These are phyloP conservation scores for Entophlyctis luteolus DNA, from an alignment of 192 early-diverging fungal species.

Conservation along the genomic window DNA sequence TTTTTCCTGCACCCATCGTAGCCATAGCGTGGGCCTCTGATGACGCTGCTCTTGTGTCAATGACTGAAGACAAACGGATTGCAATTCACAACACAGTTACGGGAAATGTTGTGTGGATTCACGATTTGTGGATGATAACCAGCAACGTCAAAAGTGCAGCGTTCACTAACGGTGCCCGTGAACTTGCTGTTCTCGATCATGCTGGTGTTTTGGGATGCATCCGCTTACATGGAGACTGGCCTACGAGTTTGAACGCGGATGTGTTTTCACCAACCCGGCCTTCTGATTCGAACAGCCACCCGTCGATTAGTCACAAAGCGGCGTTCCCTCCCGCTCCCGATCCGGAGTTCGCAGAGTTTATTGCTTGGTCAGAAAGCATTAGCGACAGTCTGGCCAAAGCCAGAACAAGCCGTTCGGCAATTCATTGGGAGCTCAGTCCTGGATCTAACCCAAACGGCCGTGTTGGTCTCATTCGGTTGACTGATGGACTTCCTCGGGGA, in stretches of 20 bases:
- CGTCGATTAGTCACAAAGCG: neutral
- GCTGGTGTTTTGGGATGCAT: constrained; percentile 16
- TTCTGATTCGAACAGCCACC: constrained; percentile 2
- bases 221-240: constrained; percentile 29
- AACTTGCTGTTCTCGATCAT: constrained; percentile 25
- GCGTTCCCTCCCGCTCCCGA: constrained; percentile 26
- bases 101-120: constrained; percentile 31
- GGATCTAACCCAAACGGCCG: constrained; percentile 24
- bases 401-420: constrained; percentile 1
- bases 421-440: constrained; percentile 21
- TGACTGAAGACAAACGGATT: constrained; percentile 30
- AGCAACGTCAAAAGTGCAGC: constrained; percentile 10
- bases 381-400: constrained; percentile 3
- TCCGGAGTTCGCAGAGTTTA: constrained; percentile 24
- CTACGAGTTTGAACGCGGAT: constrained; percentile 17
- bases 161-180: constrained; percentile 13
- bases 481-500: constrained; percentile 24
- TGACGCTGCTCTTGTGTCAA: constrained; percentile 26
- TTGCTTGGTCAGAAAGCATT: constrained; percentile 5
- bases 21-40: constrained; percentile 26
- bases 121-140: constrained; percentile 29
- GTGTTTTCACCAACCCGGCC: constrained; percentile 19
- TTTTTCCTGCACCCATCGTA: constrained; percentile 22
- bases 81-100: constrained; percentile 32
- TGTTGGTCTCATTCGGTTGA: constrained; percentile 28